Base-by-base conservation (phyloP, 192 early-diverging fungal species). In the Rhizoclosmatium sp. region DNA sequence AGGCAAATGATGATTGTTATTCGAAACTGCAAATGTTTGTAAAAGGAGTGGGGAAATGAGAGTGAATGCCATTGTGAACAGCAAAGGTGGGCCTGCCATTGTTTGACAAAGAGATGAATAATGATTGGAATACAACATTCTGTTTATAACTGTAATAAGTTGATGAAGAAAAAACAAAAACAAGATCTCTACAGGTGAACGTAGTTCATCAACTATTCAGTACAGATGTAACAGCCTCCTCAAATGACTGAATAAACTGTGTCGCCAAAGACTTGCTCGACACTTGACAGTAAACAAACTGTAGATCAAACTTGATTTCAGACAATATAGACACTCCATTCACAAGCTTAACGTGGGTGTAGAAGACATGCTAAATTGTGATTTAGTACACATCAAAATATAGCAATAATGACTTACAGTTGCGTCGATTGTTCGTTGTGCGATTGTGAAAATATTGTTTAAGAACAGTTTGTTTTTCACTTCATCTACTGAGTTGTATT, bases 361-460 rank as follows among this genome's bases (percentile, higher is more conserved):
- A 93, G 76, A 92, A 87, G 77, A 68, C 54, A 47, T 75, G 59
- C 83, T 86, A 75, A 47, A 59, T 7, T 75, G n/a, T 47, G 7
- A 69, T 58, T 23, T 46, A 47, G 69, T 31, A 14, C 23, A 73
- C 10, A 45, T 0, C 9, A 45, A 58, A 2, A 41, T 14, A 23
- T 23, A 16, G 23, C 7, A 31, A 66, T 3, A 7, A 79, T 3
- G 21, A 80, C 82, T 85, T 66, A 89, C 90, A 65, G 84, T 78
- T 14, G 82, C 84, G 71, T 87, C 89, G 3, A 92, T 76, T 1
- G 73, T 60, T 44, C 92, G 79, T 76, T 91, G 82, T 0, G 92
- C 92, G n/a, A 93, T 89, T 7, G 87, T 87, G 72, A 92, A 92
- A 23, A 93, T 85, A 65, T 87, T 91, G 82, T 88, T 89, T 71